Conservation (phyloP, 805 yeast genomes). For the Priceomyces haplophilus region DNA sequence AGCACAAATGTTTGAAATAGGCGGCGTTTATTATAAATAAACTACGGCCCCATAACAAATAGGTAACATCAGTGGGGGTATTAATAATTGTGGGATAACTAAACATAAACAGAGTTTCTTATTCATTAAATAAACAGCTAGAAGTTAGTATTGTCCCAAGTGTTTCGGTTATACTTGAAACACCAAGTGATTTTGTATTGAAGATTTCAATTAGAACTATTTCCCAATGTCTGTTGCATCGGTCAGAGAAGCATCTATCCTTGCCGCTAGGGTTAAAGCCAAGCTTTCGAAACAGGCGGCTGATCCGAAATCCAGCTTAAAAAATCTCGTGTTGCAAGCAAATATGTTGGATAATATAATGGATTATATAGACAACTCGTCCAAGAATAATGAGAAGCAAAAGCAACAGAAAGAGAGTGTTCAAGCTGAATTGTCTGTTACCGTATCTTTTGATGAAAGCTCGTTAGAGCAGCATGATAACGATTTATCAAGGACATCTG, state of each 20-base stretch:
- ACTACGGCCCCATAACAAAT: neutral
- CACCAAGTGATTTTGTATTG: too few species aligned
- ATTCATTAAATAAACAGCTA: too few species aligned
- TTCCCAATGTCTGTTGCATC: slow-evolving; percentile 12
- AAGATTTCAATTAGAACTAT: too few species aligned
- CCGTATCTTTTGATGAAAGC: slow-evolving; percentile 13
- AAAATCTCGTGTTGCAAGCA: slow-evolving; percentile 65
- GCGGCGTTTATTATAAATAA: neutral
- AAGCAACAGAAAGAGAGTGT: too few species aligned
- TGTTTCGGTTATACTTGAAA: too few species aligned
- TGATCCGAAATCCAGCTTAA: slow-evolving; percentile 53
- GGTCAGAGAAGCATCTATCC: slow-evolving; percentile 53
- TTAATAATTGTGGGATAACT: too few species aligned
- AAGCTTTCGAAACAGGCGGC: slow-evolving; percentile 64
- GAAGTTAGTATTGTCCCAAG: too few species aligned
- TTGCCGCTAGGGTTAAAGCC: slow-evolving; percentile 62
- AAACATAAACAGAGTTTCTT: too few species aligned
- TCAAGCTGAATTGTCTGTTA: slow-evolving; percentile 4
- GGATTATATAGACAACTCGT: slow-evolving; percentile 40
- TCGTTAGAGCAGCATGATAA: slow-evolving; percentile 7
- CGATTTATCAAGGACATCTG: slow-evolving; percentile 27
- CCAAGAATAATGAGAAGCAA: slow-evolving; percentile 17
- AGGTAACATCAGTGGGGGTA: too few species aligned
- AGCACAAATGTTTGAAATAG: neutral
- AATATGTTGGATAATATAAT: slow-evolving; percentile 64